Evolutionary conservation across 2,329 filamentous ascomycete species (phyloP).

Genomic region (Purpureocillium takamizusanense): DNA sequence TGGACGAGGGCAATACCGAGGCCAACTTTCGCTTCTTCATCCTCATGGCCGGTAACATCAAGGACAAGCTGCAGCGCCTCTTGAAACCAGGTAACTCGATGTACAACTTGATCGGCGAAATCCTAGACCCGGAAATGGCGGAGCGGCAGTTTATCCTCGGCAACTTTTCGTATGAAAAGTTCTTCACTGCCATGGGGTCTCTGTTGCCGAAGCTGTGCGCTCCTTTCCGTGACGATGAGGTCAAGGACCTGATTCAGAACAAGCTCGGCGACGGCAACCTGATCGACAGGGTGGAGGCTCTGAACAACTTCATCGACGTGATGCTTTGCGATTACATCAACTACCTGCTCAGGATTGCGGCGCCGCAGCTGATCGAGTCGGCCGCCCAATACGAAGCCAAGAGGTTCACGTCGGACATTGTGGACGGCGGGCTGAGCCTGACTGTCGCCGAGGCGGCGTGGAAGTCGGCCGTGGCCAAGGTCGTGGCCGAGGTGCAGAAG

Average conservation of each 20-base stretch:
- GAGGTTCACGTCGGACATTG: slow-evolving; percentile 57
- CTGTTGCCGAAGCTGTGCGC: slow-evolving; percentile 74
- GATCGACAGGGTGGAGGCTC: slow-evolving; percentile 66
- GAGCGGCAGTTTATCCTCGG: slow-evolving; percentile 60
- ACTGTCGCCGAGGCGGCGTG: slow-evolving; percentile 57
- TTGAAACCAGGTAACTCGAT: slow-evolving; percentile 63
- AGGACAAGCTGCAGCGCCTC: slow-evolving; percentile 62
- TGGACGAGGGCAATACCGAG: slow-evolving; percentile 56
- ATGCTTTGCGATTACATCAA: slow-evolving; percentile 78
- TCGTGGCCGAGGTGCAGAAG: slow-evolving; percentile 55
- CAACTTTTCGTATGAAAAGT: slow-evolving; percentile 71
- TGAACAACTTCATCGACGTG: slow-evolving; percentile 67
- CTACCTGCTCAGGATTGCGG: slow-evolving; percentile 64
- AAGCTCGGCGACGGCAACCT: slow-evolving; percentile 52
- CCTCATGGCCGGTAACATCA: slow-evolving; percentile 61
- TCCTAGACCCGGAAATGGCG: slow-evolving; percentile 65
- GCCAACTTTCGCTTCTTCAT: slow-evolving; percentile 60
- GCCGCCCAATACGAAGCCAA: slow-evolving; percentile 67
- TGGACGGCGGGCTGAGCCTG: slow-evolving; percentile 44
- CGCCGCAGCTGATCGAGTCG: slow-evolving; percentile 62
- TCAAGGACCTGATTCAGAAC: slow-evolving; percentile 58
- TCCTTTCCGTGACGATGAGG: slow-evolving; percentile 68
- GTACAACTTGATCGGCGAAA: slow-evolving; percentile 65
- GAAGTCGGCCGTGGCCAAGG: slow-evolving; percentile 53
- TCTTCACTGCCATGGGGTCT: slow-evolving; percentile 67